Percentiles rank a stretch among this genome's conserved stretches.
Evolutionary conservation across 441 rosid species (phyloP).

Genomic region (Pelargonium fulgidum): DNA sequence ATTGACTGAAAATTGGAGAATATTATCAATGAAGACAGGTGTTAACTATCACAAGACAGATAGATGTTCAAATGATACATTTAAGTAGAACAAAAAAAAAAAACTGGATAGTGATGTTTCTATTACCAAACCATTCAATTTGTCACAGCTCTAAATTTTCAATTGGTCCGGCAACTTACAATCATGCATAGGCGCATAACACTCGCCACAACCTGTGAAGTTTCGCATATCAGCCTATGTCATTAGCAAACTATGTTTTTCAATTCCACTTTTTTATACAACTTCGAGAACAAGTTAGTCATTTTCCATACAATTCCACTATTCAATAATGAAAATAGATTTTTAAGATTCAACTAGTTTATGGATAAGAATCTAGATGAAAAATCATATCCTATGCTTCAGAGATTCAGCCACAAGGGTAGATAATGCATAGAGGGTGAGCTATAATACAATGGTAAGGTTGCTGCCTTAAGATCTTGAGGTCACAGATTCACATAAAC

Average conservation of each 20-base stretch:
- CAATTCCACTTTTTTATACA: not conserved
- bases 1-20: not conserved
- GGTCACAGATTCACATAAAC: no score
- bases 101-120: not conserved
- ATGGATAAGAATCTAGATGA: not conserved
- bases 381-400: not conserved
- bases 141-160: not conserved
- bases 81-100: not conserved
- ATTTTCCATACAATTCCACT: not conserved
- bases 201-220: not conserved
- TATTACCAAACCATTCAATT: not conserved
- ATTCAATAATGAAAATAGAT: not conserved
- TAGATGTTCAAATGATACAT: not conserved
- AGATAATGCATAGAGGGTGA: not conserved
- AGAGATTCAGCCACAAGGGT: not conserved
- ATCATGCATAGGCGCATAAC: not conserved
- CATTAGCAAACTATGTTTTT: not conserved
- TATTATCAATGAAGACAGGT: not conserved
- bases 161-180: not conserved
- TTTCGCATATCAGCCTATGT: not conserved
- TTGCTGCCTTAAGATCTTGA: no score
- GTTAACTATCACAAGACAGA: not conserved
- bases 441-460: no score
- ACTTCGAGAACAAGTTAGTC: no score
- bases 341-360: not conserved